Conservation (phyloP, 495 filamentous ascomycete species). For the Lepraria neglecta region DNA sequence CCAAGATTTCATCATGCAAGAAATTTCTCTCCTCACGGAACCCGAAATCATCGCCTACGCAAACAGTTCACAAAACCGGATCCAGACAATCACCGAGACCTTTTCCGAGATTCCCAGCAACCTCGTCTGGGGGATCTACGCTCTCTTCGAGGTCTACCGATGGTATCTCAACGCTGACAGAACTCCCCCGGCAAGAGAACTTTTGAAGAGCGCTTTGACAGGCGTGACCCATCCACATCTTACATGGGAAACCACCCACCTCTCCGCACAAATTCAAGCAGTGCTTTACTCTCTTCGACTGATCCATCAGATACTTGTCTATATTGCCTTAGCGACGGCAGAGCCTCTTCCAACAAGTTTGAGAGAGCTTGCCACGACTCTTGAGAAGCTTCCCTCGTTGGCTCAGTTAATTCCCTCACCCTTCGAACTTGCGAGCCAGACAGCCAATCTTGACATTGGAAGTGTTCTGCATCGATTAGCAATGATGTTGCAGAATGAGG, state of each 20-base stretch:
- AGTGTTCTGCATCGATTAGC: background rate
- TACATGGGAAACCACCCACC: slow-evolving; percentile 58
- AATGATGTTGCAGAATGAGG: background rate
- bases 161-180: slow-evolving; percentile 13
- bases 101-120: background rate
- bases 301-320: slow-evolving; percentile 47
- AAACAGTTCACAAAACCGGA: background rate
- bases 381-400: background rate
- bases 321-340: background rate
- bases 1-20: background rate
- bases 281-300: slow-evolving; percentile 62
- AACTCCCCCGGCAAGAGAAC: slow-evolving; percentile 2
- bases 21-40: background rate
- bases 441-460: background rate
- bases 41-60: background rate
- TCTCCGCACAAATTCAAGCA: slow-evolving; percentile 56
- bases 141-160: slow-evolving; percentile 9
- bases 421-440: background rate
- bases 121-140: slow-evolving; percentile 11
- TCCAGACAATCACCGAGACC: background rate
- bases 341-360: background rate
- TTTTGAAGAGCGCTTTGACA: background rate
- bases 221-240: slow-evolving; percentile 30
- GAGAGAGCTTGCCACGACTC: background rate
- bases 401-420: slow-evolving; percentile 1